These are phyloP conservation scores for Myxozyma sirexii DNA, from an alignment of 805 yeast genomes.

Conservation along the genomic window DNA sequence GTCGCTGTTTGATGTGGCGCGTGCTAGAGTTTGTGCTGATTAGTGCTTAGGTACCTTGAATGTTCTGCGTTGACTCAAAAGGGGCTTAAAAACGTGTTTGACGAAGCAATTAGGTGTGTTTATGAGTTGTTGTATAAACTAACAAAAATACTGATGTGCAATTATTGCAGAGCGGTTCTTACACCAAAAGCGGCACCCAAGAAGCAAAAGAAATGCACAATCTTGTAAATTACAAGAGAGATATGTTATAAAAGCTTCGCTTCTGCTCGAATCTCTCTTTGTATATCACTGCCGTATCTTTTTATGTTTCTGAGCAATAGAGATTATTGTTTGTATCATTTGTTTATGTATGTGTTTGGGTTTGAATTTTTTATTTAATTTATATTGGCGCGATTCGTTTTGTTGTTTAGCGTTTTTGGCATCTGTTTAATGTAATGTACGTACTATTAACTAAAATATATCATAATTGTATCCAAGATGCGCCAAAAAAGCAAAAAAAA, in stretches of 20 bases:
- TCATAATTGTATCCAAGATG: too few relatives aligned
- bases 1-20: not conserved
- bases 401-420: not conserved
- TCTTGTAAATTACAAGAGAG: slow-evolving; percentile 40
- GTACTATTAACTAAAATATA: too few relatives aligned
- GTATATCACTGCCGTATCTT: not conserved
- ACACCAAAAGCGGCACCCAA: slow-evolving; percentile 41
- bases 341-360: slow-evolving; percentile 17
- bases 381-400: slow-evolving; percentile 5
- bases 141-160: not conserved
- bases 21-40: not conserved
- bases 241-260: not conserved
- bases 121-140: not conserved
- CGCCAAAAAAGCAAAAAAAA: not conserved
- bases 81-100: slow-evolving; percentile 84
- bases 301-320: not conserved
- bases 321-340: slow-evolving; percentile 13
- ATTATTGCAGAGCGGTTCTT: slow-evolving; percentile 37
- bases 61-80: slow-evolving; percentile 89
- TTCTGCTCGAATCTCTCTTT: slow-evolving; percentile 7
- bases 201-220: slow-evolving; percentile 54
- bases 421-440: not conserved
- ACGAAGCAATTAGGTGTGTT: slow-evolving; percentile 74
- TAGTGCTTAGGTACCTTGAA: slow-evolving; percentile 51
- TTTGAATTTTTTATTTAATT: not conserved